Evolutionary conservation across 2,329 filamentous ascomycete genomes (phyloP).

Genomic region (Aspergillus sergii): DNA sequence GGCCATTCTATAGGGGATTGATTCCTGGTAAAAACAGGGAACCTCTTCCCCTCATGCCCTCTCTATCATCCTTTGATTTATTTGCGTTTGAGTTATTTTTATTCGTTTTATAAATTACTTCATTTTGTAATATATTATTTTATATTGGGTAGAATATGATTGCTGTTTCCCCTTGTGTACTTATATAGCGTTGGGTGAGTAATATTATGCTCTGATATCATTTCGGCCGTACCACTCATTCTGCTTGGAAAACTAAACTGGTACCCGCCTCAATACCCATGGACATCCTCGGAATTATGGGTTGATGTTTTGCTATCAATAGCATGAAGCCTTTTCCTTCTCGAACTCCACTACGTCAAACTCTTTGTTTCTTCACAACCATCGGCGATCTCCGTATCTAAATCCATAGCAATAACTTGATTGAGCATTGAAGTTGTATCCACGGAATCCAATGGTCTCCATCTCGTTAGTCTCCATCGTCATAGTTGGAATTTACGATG

Average conservation of each 20-base stretch:
- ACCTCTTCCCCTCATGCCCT: not conserved
- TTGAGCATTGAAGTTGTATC: not conserved
- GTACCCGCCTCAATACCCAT: not conserved
- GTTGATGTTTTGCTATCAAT: slow-evolving; percentile 1
- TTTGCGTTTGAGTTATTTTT: not conserved
- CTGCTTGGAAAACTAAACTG: not conserved
- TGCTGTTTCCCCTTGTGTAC: not conserved
- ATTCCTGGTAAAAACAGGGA: too few species aligned
- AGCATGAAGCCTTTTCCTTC: not conserved
- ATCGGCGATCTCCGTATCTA: slow-evolving; percentile 4
- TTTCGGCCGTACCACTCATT: not conserved
- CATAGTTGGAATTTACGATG: not conserved
- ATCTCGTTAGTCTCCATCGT: not conserved
- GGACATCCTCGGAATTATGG: not conserved
- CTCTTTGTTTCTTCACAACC: slow-evolving; percentile 9
- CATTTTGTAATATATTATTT: not conserved
- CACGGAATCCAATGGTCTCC: not conserved
- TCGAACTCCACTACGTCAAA: not conserved
- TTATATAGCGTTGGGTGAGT: not conserved
- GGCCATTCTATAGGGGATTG: not conserved
- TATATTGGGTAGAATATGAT: not conserved
- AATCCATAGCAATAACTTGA: not conserved
- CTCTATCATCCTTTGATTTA: not conserved
- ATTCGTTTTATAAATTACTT: not conserved
- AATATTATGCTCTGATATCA: slow-evolving; percentile 3